Evolutionary conservation across 2,329 filamentous ascomycete species (phyloP).

Genomic region (Venturia nashicola): DNA sequence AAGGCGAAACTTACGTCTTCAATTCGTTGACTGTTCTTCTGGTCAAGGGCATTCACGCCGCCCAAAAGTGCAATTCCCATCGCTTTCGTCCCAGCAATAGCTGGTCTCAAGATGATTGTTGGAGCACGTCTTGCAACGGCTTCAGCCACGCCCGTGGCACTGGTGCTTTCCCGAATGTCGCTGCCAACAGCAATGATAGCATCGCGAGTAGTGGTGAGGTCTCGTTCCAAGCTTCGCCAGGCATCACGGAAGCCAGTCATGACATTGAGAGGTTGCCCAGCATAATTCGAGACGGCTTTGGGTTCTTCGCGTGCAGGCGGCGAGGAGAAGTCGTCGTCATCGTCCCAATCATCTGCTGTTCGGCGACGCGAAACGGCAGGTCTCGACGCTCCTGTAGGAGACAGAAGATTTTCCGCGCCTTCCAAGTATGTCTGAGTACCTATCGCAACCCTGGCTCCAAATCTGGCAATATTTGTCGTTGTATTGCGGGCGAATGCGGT

Average conservation of each 20-base stretch:
- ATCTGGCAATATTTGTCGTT: constrained; percentile 82
- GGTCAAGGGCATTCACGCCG: constrained; percentile 83
- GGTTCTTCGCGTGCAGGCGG: constrained; percentile 46
- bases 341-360: constrained; percentile 31
- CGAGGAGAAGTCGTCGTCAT: constrained; percentile 46
- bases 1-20: constrained; percentile 60
- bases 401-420: constrained; percentile 70
- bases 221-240: constrained; percentile 69
- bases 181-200: constrained; percentile 90
- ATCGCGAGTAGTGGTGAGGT: constrained; percentile 76
- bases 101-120: constrained; percentile 84
- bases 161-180: constrained; percentile 77
- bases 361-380: neutral
- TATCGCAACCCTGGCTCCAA: constrained; percentile 87
- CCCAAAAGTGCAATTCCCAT: constrained; percentile 84
- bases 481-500: constrained; percentile 85
- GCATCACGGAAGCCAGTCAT: constrained; percentile 76
- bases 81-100: constrained; percentile 79
- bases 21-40: constrained; percentile 63
- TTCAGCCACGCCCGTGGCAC: constrained; percentile 65
- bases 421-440: constrained; percentile 90
- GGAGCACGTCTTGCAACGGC: constrained; percentile 73
- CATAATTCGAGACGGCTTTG: constrained; percentile 80
- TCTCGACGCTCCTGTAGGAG: constrained; percentile 17
- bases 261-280: constrained; percentile 84